A percentile compares a stretch with the other conserved stretches of the same genome.
Evolutionary conservation across 2,329 filamentous ascomycete species (phyloP).

Genomic region (Leptosphaerulina australis): DNA sequence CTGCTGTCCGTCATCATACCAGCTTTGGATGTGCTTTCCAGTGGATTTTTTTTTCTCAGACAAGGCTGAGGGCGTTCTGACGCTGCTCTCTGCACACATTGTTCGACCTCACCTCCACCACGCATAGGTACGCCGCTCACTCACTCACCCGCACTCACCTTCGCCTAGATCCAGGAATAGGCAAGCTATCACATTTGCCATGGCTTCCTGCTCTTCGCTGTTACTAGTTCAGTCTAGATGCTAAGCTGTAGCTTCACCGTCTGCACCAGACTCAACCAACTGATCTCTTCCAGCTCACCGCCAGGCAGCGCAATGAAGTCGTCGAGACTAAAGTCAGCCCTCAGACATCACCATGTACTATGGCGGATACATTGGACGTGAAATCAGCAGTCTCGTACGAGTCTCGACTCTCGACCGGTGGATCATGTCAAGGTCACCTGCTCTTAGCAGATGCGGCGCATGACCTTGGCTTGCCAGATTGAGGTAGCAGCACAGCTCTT

Average conservation of each 20-base stretch:
- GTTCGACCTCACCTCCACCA: too few relatives aligned
- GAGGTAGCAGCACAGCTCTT: conserved; percentile 7
- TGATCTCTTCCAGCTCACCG: background rate
- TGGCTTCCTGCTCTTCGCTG: background rate
- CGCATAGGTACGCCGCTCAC: background rate
- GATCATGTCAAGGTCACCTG: conserved; percentile 18
- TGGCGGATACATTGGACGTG: conserved; percentile 8
- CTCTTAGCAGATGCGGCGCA: conserved; percentile 12
- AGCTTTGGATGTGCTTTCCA: too few relatives aligned
- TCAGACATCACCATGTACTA: conserved; percentile 18
- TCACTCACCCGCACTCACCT: background rate
- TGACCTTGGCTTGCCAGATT: conserved; percentile 14
- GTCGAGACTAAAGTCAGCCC: conserved; percentile 3
- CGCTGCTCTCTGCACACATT: background rate
- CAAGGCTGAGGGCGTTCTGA: background rate
- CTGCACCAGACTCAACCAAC: background rate
- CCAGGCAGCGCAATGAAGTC: background rate
- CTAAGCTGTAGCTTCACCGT: background rate
- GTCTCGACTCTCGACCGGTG: conserved; percentile 26
- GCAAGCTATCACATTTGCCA: background rate
- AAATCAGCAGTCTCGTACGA: conserved; percentile 11
- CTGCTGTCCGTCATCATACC: too few relatives aligned
- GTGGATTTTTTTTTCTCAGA: too few relatives aligned
- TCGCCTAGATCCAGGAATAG: background rate
- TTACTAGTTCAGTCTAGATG: too few relatives aligned